These are phyloP conservation scores for Canna indica DNA, from an alignment of 176 grass and related monocot species.

Conservation along the genomic window DNA sequence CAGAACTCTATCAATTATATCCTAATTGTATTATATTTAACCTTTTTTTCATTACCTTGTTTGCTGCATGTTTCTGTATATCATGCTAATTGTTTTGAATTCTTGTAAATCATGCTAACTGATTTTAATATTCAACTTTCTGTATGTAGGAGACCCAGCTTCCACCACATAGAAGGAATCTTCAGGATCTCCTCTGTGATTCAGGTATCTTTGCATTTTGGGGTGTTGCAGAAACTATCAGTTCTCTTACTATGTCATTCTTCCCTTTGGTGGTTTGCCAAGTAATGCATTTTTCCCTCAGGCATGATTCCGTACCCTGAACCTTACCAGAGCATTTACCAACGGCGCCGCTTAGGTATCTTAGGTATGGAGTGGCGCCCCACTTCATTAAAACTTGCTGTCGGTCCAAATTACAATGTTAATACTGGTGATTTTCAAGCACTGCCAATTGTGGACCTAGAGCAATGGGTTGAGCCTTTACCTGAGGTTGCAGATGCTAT, in stretches of 20 bases:
- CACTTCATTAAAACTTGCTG: conserved; percentile 67
- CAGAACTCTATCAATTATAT: too few relatives aligned
- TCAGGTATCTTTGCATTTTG: conserved; percentile 37
- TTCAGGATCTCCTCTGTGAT: conserved; percentile 91
- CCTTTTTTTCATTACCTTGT: neutral
- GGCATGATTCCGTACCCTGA: conserved; percentile 96
- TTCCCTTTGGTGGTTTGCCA: conserved; percentile 20
- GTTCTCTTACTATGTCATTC: conserved; percentile 13
- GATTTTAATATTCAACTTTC: neutral
- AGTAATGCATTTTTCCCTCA: conserved; percentile 21
- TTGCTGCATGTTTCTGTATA: neutral
- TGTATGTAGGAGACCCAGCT: conserved; percentile 80
- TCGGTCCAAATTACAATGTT: conserved; percentile 89
- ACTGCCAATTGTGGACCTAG: conserved; percentile 78
- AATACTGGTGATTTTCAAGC: conserved; percentile 82
- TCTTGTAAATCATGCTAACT: neutral
- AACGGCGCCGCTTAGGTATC: conserved; percentile 69
- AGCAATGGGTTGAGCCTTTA: conserved; percentile 81
- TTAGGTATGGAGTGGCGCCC: conserved; percentile 87
- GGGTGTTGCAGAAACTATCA: neutral
- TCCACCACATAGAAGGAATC: conserved; percentile 77
- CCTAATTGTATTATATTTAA: neutral
- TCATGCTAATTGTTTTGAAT: neutral
- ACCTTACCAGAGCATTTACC: conserved; percentile 90
- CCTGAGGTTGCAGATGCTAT: conserved; percentile 68